A percentile compares a stretch with the other conserved stretches of the same genome.
Evolutionary conservation across 306 rosid species (phyloP).

Genomic region (Citrullus mucosospermus): DNA sequence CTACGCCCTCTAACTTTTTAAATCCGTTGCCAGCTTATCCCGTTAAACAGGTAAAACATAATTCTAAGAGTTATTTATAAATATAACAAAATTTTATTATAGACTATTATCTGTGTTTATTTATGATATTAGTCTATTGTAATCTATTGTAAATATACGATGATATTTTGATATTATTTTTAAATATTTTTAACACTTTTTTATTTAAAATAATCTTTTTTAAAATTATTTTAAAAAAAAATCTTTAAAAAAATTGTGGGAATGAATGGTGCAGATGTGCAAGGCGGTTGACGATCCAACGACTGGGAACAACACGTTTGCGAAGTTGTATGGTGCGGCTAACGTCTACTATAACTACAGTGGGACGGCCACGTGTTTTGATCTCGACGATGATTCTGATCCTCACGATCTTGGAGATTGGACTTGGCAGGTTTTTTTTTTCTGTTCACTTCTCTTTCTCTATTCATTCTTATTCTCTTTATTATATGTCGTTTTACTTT

Average conservation of each 20-base stretch:
- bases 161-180: too few species aligned
- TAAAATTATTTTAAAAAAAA: too few species aligned
- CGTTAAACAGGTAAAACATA: slow-evolving; percentile 39
- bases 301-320: slow-evolving; percentile 30
- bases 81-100: too few species aligned
- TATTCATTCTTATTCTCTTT: too few species aligned
- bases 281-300: slow-evolving; percentile 47
- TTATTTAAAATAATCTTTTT: too few species aligned
- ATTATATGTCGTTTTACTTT: background rate
- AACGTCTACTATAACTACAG: slow-evolving; percentile 45
- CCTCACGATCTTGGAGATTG: slow-evolving; percentile 72
- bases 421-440: slow-evolving; percentile 64
- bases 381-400: slow-evolving; percentile 48
- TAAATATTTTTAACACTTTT: too few species aligned
- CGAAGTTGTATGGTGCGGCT: slow-evolving; percentile 55
- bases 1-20: slow-evolving; percentile 66
- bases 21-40: slow-evolving; percentile 75
- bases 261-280: slow-evolving; percentile 42
- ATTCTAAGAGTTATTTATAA: too few species aligned
- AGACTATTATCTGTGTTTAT: too few species aligned
- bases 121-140: too few species aligned
- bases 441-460: background rate
- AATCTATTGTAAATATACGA: too few species aligned
- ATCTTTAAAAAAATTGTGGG: background rate
- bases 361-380: slow-evolving; percentile 47